These are phyloP conservation scores for Misopates orontium DNA, from an alignment of 257 asterid species.

Conservation along the genomic window DNA sequence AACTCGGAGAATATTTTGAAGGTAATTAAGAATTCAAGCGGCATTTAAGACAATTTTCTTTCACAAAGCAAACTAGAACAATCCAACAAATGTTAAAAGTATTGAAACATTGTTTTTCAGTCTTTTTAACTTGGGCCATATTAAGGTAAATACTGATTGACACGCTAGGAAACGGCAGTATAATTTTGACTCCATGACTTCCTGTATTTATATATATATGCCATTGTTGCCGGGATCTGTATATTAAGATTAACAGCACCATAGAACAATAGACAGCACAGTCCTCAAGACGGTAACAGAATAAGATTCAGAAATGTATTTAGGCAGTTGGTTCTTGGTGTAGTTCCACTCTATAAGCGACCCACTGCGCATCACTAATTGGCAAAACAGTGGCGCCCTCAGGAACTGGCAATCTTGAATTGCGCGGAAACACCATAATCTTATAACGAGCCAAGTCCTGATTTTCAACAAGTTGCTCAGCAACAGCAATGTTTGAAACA, in stretches of 20 bases:
- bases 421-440: slow-evolving; percentile 44
- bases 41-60: too few relatives aligned
- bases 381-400: slow-evolving; percentile 40
- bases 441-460: slow-evolving; percentile 14
- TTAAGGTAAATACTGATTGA: too few relatives aligned
- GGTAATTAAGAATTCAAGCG: too few relatives aligned
- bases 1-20: too few relatives aligned
- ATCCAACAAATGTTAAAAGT: too few relatives aligned
- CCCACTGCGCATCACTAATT: slow-evolving; percentile 47
- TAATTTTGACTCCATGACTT: too few relatives aligned
- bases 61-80: too few relatives aligned
- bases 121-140: too few relatives aligned
- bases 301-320: neutral
- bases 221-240: neutral
- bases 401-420: slow-evolving; percentile 35
- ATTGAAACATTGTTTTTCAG: too few relatives aligned
- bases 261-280: neutral
- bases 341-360: slow-evolving; percentile 37
- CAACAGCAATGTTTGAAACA: neutral
- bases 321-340: slow-evolving; percentile 24
- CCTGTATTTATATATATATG: neutral
- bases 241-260: neutral
- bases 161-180: too few relatives aligned
- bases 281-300: neutral
- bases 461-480: slow-evolving; percentile 24